These are phyloP conservation scores for Royoungia palumana DNA, from an alignment of 768 basidiomycete genomes.

Conservation along the genomic window DNA sequence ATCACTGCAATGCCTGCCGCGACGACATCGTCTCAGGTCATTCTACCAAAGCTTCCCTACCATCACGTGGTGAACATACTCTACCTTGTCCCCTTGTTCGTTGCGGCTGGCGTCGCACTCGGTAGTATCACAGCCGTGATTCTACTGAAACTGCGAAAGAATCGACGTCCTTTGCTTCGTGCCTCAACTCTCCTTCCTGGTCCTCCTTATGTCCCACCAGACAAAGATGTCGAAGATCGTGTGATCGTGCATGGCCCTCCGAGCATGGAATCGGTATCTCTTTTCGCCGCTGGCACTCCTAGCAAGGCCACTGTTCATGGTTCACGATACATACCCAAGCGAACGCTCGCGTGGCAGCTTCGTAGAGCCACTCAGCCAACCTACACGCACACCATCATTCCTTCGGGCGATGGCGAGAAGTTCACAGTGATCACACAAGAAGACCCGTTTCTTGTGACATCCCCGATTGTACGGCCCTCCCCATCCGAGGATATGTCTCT, in stretches of 20 bases:
- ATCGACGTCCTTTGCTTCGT: conserved; percentile 2
- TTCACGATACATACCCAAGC: conserved; percentile 21
- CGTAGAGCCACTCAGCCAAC: neutral
- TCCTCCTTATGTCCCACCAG: conserved; percentile 25
- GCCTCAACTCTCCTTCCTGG: conserved; percentile 22
- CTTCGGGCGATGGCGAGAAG: conserved; percentile 23
- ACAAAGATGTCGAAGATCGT: conserved; percentile 13
- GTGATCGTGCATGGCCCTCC: conserved; percentile 12
- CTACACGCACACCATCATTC: conserved; percentile 15
- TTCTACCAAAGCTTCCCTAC: conserved; percentile 18
- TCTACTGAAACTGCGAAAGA: conserved; percentile 13
- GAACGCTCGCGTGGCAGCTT: conserved; percentile 9
- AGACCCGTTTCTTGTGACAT: conserved; percentile 22
- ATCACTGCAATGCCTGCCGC: conserved; percentile 34
- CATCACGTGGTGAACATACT: conserved; percentile 23
- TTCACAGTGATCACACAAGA: conserved; percentile 20
- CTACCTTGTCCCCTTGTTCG: conserved; percentile 28
- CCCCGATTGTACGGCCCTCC: neutral
- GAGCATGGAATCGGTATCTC: conserved; percentile 29
- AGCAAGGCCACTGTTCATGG: conserved; percentile 31
- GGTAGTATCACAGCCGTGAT: conserved; percentile 14
- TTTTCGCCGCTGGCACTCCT: conserved; percentile 24
- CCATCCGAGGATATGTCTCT: neutral
- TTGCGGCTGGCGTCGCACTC: conserved; percentile 23
- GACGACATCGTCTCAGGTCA: conserved; percentile 10